These are phyloP conservation scores for Cercospora sp. DNA, from an alignment of 2,329 filamentous ascomycete genomes.

Conservation along the genomic window DNA sequence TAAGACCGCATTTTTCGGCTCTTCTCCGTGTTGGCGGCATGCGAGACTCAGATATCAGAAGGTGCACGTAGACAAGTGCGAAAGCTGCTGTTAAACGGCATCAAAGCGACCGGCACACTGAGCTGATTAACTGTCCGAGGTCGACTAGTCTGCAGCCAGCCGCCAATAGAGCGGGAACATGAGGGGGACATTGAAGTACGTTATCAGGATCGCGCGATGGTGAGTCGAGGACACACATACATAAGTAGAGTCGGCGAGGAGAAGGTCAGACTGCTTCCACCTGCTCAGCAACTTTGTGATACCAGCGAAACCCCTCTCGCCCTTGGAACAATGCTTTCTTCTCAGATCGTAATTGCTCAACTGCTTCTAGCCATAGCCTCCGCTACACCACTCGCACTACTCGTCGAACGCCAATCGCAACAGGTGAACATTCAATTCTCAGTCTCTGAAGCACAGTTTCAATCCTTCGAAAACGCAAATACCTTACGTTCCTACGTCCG, in stretches of 20 bases:
- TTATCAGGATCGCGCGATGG: not conserved
- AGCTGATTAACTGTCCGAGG: not conserved
- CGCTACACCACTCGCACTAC: constrained; percentile 6
- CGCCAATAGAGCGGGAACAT: not conserved
- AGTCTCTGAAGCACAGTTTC: constrained; percentile 16
- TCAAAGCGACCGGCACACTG: not conserved
- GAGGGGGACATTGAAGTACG: not conserved
- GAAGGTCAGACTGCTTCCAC: not conserved
- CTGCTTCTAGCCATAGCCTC: constrained; percentile 7
- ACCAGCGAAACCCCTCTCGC: not conserved
- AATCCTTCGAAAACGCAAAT: constrained; percentile 16
- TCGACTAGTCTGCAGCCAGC: not conserved
- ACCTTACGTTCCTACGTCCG: constrained; percentile 13
- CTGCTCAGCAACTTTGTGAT: not conserved
- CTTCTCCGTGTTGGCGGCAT: too few species aligned
- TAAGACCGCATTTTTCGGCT: too few species aligned
- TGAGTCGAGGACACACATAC: not conserved
- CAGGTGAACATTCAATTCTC: constrained; percentile 16
- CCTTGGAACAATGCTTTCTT: not conserved
- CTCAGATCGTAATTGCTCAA: not conserved
- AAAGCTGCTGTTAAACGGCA: not conserved
- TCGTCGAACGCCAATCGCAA: constrained; percentile 13
- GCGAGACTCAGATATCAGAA: too few species aligned
- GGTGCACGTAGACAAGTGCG: too few species aligned
- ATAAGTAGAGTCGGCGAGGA: not conserved